Base-by-base conservation (phyloP, 352 stramenopile species). In the Aphanomyces invadans region DNA sequence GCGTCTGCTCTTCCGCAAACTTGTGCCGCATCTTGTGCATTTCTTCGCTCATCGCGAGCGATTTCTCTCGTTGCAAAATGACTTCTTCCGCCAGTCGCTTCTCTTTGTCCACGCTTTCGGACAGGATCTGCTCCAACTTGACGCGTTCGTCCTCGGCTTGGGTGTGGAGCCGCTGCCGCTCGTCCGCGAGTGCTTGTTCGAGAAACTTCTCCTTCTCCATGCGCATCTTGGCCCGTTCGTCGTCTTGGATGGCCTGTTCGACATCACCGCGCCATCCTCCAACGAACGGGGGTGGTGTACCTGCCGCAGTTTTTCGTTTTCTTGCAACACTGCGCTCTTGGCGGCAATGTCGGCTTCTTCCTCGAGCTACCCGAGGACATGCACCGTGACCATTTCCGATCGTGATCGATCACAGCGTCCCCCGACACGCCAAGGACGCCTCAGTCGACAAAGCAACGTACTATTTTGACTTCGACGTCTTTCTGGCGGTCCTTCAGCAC, bases 201-300 rank as follows among this genome's bases (percentile, higher is more conserved):
- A 93, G 65, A 61, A 84, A 90, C 31, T 57, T 71, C 9, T 77
- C 75, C n/a, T 80, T 78, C 42, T 91, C 85, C 17, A 75, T 73
- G 70, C 88, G 77, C 80, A 89, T 90, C 55, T 92, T 90, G 52
- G 89, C 74, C n/a, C 83, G 78, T 64, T 92, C 83, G 48, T 90
- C 83, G 17, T 89, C 81, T 38, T 92, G 81, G 17, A 92, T 92
- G 2, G 80, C 81, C 48, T 80, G 25, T 12, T 2, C 3, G 3
- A 3, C 32, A 61, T 23, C 2, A 48, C 5, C 3, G 5, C 32
- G 53, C n/a, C 15, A n/a, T n/a, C 10, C 25, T 56, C 17, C 10
- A 56, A 19, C 25, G 26, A 45, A 57, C 19, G 17, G n/a, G n/a
- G n/a, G n/a, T n/a, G 2, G n/a, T 32, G 39, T 55, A 65, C 56